phyloP scores from a whole-genome alignment of 192 early-diverging fungal species.

The Umbelopsis sp. region DNA sequence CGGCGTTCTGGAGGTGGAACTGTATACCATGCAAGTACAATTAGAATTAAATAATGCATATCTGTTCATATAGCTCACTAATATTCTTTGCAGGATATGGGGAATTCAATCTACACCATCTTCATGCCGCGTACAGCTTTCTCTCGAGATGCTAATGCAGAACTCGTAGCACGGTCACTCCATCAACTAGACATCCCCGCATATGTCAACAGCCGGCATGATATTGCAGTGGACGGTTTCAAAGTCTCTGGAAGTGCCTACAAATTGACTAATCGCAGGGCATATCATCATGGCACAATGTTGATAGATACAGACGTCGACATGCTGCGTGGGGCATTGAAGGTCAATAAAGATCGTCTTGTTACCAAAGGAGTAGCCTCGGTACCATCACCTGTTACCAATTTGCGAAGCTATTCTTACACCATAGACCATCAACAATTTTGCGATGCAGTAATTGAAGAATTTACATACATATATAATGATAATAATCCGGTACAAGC shows the following conservation, averaged over 20 bases:
- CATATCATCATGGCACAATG: conserved; percentile 99
- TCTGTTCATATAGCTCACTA: background rate
- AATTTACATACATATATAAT: conserved; percentile 70
- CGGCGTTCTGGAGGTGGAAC: conserved; percentile 92
- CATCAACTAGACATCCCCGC: conserved; percentile 79
- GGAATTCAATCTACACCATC: conserved; percentile 94
- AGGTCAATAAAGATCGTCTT: background rate
- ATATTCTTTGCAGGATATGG: conserved; percentile 67
- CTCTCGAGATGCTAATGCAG: conserved; percentile 70
- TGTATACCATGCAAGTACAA: conserved; percentile 80
- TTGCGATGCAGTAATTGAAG: conserved; percentile 71
- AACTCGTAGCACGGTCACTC: conserved; percentile 76
- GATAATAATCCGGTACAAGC: conserved; percentile 27
- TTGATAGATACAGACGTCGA: conserved; percentile 86
- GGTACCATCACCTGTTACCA: conserved; percentile 85
- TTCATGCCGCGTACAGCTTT: conserved; percentile 90
- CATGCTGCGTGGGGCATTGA: conserved; percentile 25
- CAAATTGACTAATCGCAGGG: conserved; percentile 78
- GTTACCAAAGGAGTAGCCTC: conserved; percentile 83
- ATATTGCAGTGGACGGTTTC: conserved; percentile 79
- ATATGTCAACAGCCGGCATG: conserved; percentile 82
- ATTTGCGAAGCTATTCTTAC: conserved; percentile 77
- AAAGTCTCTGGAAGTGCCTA: conserved; percentile 97
- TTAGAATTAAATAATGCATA: background rate
- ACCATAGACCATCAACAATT: conserved; percentile 84